Evolutionary conservation across 225 moss, liverwort and hornwort species (phyloP).

Genomic region (Marchantia polymorpha): DNA sequence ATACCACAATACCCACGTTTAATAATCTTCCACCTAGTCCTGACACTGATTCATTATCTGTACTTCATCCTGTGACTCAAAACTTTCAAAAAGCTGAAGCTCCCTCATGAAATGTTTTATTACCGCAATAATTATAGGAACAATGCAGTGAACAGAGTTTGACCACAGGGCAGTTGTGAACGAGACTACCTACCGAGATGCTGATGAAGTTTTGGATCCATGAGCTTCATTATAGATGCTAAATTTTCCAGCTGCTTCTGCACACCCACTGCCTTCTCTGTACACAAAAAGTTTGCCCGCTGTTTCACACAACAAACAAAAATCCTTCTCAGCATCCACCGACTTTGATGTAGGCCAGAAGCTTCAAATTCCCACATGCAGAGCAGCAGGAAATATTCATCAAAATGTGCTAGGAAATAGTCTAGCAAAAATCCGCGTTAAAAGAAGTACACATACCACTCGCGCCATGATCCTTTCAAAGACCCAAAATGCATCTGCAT

Average conservation of each 20-base stretch:
- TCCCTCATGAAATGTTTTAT: too few species aligned
- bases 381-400: neutral
- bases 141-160: too few species aligned
- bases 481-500: slow-evolving; percentile 98
- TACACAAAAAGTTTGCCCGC: slow-evolving; percentile 95
- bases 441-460: slow-evolving; percentile 57
- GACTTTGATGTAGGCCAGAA: too few species aligned
- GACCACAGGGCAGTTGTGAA: neutral
- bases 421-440: too few species aligned
- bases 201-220: slow-evolving; percentile 93
- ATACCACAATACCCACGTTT: too few species aligned
- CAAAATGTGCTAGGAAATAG: neutral
- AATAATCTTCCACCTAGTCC: too few species aligned
- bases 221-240: slow-evolving; percentile 71
- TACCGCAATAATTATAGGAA: too few species aligned
- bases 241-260: slow-evolving; percentile 85
- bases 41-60: too few species aligned
- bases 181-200: slow-evolving; percentile 64
- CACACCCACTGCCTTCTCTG: slow-evolving; percentile 89
- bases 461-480: slow-evolving; percentile 94
- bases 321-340: neutral
- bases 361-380: too few species aligned
- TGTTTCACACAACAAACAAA: slow-evolving; percentile 44
- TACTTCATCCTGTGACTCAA: too few species aligned
- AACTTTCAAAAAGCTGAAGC: too few species aligned